Evolutionary conservation across 768 basidiomycete species (phyloP), one percentile per base, ranked within the genome.

Genomic region (Russula emetica): DNA sequence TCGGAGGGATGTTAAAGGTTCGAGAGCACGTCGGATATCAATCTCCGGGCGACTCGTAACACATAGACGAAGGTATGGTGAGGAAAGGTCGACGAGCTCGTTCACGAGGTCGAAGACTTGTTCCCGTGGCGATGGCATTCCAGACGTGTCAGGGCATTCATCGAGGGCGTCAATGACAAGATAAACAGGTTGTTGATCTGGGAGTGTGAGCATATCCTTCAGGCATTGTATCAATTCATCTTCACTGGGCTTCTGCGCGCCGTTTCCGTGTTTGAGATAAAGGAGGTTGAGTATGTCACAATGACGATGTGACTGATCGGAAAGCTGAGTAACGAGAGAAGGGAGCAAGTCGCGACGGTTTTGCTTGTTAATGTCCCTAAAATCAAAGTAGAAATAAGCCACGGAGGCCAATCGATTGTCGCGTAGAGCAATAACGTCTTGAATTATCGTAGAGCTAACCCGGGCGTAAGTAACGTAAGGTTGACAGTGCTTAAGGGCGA

Each of bases 41-140:
- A 56, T 30, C 10, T 56, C 55, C 5, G 42, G 55, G 18, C 55
- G 55, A 44, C 55, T 56, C 2, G 55, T 56, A 1, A 56, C 55
- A 20, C 55, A 56, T 20, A 56, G n/a, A 40, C n/a, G 55, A 13
- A 56, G 26, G 44, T 56, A 44, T 30, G 40, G 18, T 20, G n/a
- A 20, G 1, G 24, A 44, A 6, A 44, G 26, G 0, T 28, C 28
- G 26, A 56, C 28, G 5, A 56, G 55, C 0, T n/a, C 42, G 28
- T 30, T 56, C 7, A 56, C 2, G 7, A 56, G 28, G 2, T 44
- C 26, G 2, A 56, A 42, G 28, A 44, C 28, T 18, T 44, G 55
- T 20, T 56, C 55, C 9, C 55, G 55, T 6, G 55, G 55, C 5
- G 55, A 42, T 30, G 55, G 55, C 26, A 56, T 44, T 38, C 55